Evolutionary conservation across 2,329 filamentous ascomycete species (phyloP), one percentile per base, ranked within the genome.

Genomic region (Raffaelea albimanens): DNA sequence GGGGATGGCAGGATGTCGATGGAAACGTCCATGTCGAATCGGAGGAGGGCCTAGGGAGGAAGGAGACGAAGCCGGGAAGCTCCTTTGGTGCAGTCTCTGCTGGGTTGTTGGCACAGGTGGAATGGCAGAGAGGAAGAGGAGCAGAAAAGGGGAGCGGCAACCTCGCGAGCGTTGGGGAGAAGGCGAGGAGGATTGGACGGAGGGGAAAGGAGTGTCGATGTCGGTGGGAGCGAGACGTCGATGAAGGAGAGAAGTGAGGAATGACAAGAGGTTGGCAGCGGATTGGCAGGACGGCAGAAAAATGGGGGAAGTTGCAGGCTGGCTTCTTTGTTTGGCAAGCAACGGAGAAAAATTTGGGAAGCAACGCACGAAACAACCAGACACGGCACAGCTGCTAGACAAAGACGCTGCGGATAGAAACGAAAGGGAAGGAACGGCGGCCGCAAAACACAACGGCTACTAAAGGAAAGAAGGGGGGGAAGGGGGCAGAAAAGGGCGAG

Each of bases 21-120:
- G 46, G 44, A 43, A 21, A 48, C 23, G 42, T 50, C 52, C 52
- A 53, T 53, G 43, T 53, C 50, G 48, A 49, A 47, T 43, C 16
- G 25, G 40, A 33, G 33, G 34, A 11, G 13, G 29, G 21, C 33
- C 8, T 25, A 38, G 38, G n/a, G 42, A 34, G 43, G 39, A 45
- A 45, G 44, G 40, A 45, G 40, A 29, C 43, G 31, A 49, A 42
- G 31, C 40, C 23, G 38, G 36, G 19, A 41, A 33, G 25, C 34
- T 38, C 14, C 18, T 16, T 8, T 5, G 14, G 18, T 5, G 14
- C 34, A 38, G 13, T 38, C 18, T 38, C 34, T 38, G 34, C 14
- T 11, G 46, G 9, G 13, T 22, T n/a, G n/a, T n/a, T n/a, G 16
- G 21, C 33, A 40, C 41, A 44, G 40, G 46, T 25, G 29, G 19